Base-by-base conservation (phyloP, 2,329 filamentous ascomycete species). In the Colletotrichum paranaense region DNA sequence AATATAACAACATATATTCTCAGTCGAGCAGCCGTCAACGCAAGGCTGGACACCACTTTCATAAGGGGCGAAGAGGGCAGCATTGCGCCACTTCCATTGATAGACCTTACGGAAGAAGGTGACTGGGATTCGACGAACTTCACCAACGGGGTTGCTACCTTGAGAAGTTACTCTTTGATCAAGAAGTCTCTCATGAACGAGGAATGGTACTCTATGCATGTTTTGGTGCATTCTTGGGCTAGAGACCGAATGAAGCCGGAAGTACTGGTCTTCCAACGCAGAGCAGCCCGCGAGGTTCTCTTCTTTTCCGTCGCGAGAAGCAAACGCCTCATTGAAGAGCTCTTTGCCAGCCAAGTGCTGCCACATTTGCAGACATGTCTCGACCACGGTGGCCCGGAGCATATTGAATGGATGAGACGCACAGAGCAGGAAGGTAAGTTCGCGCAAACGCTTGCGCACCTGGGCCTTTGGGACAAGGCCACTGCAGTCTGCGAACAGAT, bases 171-270 rank as follows among this genome's bases (percentile, higher is more conserved):
- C 11, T 78, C 78, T 1, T 72, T 80, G 3, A 58, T 79, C 19
- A 78, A 73, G 2, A 62, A 28, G 11, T 63, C 62, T 58, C 9
- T 26, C 32, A 8, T 14, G 38, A 5, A n/a, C 24, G 2, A 24
- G 0, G 0, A 22, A 12, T 30, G 49, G 62, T 11, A 57, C 11
- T 77, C 76, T 1, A 79, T 80, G 77, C 78, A 80, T 9, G 59
- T 76, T 3, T 24, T 80, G 3, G 76, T 79, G 1, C 78, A 78
- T 14, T 68, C 68, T 3, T 79, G 78, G 79, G 77, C 77, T 16
- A 70, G 74, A 4, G 53, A 75, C 6, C 63, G 77, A 11, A 74
- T 72, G 72, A n/a, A 42, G 12, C 11, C 9, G 7, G 24, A 49
- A 7, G 1, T 26, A 1, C 3, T 57, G 16, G 19, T 16, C 11